A percentile compares a stretch with the other conserved stretches of the same genome.
Conservation (phyloP, 1,284 basidiomycete genomes). For the Pseudozyma thailandica region DNA sequence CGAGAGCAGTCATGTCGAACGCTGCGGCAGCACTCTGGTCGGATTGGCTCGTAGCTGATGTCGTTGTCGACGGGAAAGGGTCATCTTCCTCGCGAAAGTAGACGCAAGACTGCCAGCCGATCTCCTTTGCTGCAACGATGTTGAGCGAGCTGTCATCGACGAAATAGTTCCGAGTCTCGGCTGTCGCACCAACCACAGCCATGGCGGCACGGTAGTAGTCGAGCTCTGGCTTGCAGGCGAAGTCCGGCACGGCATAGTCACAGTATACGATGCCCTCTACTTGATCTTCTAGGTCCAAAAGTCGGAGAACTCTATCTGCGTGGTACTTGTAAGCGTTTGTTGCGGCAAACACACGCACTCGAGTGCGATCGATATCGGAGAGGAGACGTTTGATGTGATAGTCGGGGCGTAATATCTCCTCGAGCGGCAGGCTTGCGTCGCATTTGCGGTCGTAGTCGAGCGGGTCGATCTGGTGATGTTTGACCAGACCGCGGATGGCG, state of each 20-base stretch:
- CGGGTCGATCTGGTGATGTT: conserved; percentile 83
- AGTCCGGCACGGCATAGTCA: conserved; percentile 77
- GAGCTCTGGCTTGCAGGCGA: conserved; percentile 83
- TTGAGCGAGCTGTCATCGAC: conserved; percentile 66
- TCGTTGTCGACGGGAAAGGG: conserved; percentile 8
- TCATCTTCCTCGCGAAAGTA: conserved; percentile 56
- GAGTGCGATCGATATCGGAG: conserved; percentile 80
- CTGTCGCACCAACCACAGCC: conserved; percentile 34
- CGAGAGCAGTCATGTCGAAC: conserved; percentile 23
- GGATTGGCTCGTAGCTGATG: conserved; percentile 2
- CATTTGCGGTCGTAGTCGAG: conserved; percentile 86
- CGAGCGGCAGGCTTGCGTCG: conserved; percentile 83
- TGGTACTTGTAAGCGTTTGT: conserved; percentile 74
- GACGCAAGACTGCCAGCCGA: conserved; percentile 64
- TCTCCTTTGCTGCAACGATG: conserved; percentile 53
- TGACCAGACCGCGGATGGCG: conserved; percentile 82
- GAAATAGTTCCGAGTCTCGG: conserved; percentile 53
- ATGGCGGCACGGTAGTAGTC: conserved; percentile 61
- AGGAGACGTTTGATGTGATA: conserved; percentile 76
- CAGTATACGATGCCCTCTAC: conserved; percentile 84
- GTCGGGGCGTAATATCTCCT: conserved; percentile 79
- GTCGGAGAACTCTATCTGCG: conserved; percentile 80
- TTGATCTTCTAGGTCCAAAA: conserved; percentile 78
- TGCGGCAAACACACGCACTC: conserved; percentile 72
- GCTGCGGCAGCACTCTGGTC: conserved; percentile 26